Base-by-base conservation (phyloP, 208 protist genomes). In the Porcisia deanei region DNA sequence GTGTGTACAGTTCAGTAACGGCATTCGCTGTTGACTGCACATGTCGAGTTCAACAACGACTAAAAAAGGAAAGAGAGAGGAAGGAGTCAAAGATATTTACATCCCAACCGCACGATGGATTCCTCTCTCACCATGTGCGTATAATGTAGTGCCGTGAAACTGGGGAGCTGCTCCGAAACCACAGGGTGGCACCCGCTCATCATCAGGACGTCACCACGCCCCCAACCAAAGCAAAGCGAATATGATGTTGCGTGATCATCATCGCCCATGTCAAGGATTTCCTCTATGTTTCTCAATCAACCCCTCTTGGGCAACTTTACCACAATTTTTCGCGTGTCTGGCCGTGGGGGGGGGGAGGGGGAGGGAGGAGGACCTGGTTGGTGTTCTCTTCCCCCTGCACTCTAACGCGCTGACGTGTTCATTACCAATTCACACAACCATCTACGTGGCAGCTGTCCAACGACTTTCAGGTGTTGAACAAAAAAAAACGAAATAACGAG, bases 21-120 rank as follows among this genome's bases (percentile, higher is more conserved):
- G 25, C 47, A 58, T n/a, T n/a, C 41, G 20, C 8, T 67, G 39
- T 67, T 43, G 47, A 49, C 63, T 25, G 41, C 41, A 18, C 41
- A 52, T 30, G 8, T 67, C 22, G 61, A 67, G 39, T 30, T 25
- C 61, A 41, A 57, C 18, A 68, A 20, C 41, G 20, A 53, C 4
- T 34, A 58, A 9, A 47, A 71, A 43, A 34, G 58, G 41, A 76
- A 57, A 25, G 69, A 53, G 69, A 53, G n/a, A 66, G 30, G 25
- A 57, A 55, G 45, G 75, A 67, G 58, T 14, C 43, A 34, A 69
- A 45, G 68, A 58, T 52, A 71, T 75, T 52, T 85, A 45, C 47
- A 54, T 71, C 6, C 54, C 47, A 57, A n/a, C 25, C 20, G n/a
- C 14, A 43, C 64, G n/a, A 53, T 7, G 18, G 41, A 8, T 9